phyloP scores from a whole-genome alignment of 2,329 filamentous ascomycete species.

The Colletotrichum aenigma region DNA sequence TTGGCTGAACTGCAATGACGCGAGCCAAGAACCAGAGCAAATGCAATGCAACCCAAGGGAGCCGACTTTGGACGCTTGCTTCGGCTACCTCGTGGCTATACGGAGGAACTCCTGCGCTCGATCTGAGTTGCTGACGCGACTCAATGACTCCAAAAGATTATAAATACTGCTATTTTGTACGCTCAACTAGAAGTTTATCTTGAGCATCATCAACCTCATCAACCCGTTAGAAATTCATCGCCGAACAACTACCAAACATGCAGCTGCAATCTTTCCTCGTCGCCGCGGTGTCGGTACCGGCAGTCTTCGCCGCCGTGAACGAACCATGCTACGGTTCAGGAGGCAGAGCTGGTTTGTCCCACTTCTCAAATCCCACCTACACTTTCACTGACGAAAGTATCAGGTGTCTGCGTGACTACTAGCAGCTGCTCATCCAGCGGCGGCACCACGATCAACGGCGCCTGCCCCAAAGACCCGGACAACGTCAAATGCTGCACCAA shows the following conservation, averaged over 20 bases:
- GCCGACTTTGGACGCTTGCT: neutral
- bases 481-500: slow-evolving; percentile 48
- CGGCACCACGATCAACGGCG: slow-evolving; percentile 39
- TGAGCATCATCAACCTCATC: neutral
- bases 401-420: slow-evolving; percentile 42
- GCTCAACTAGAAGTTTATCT: rapidly evolving
- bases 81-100: neutral
- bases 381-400: neutral
- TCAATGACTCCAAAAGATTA: neutral
- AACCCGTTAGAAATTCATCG: neutral
- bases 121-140: neutral
- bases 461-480: slow-evolving; percentile 40
- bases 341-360: slow-evolving; percentile 17
- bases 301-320: slow-evolving; percentile 29
- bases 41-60: neutral
- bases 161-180: neutral
- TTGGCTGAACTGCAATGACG: neutral
- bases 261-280: neutral
- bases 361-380: neutral
- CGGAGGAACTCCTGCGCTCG: neutral
- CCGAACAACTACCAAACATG: neutral
- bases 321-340: slow-evolving; percentile 33
- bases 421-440: slow-evolving; percentile 37
- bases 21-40: neutral
- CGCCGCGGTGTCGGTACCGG: neutral